Percentiles rank a stretch among this genome's conserved stretches.
These are phyloP conservation scores for Oryza officinalis DNA, from an alignment of 176 grass and related monocot genomes.

Conservation along the genomic window DNA sequence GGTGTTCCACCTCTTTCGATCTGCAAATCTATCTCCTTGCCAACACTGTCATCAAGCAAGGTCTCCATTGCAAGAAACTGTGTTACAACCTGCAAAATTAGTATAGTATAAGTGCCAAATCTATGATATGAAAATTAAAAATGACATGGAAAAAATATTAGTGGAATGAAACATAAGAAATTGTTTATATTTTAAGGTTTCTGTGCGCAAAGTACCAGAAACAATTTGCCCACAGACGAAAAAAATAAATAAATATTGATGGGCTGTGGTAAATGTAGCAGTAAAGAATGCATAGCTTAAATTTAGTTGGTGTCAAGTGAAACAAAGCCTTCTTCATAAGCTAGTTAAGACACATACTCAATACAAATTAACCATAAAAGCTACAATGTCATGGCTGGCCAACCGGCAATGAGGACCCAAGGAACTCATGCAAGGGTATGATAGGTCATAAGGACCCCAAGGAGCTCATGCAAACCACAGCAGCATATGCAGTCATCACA, in stretches of 20 bases:
- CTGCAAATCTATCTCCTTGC: conserved; percentile 68
- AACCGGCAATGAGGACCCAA: not conserved
- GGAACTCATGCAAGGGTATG: not conserved
- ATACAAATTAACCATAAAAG: not conserved
- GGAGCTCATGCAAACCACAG: not conserved
- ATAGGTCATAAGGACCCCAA: not conserved
- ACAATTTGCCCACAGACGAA: not conserved
- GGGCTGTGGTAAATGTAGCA: not conserved
- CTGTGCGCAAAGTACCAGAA: not conserved
- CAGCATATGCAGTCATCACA: not conserved
- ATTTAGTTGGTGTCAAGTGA: not conserved
- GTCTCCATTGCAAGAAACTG: conserved; percentile 95
- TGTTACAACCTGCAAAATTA: conserved; percentile 77
- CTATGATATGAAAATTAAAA: conserved; percentile 2
- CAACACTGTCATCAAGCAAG: conserved; percentile 83
- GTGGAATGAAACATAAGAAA: conserved; percentile 8
- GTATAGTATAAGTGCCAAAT: conserved; percentile 5
- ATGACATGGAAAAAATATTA: not conserved
- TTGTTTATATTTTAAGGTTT: not conserved
- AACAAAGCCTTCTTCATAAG: not conserved
- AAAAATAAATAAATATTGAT: not conserved
- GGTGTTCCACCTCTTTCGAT: conserved; percentile 89
- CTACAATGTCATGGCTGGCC: not conserved
- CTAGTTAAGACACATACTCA: conserved; percentile 12
- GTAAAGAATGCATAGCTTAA: not conserved